These are phyloP conservation scores for Alternaria sp. DNA, from an alignment of 2,329 filamentous ascomycete genomes.

Conservation along the genomic window DNA sequence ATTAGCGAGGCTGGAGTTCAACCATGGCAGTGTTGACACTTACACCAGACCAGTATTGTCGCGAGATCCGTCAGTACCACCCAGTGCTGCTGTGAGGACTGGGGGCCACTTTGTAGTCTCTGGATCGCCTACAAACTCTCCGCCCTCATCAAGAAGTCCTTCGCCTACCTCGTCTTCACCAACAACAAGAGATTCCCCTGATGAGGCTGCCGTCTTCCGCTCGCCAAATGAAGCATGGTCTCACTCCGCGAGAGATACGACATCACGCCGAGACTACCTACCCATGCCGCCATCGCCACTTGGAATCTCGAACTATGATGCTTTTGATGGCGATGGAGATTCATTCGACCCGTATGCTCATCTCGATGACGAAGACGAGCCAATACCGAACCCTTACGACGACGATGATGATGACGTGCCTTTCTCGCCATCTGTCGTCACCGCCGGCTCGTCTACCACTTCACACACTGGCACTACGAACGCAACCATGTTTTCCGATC, in stretches of 20 bases:
- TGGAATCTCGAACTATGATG: slow-evolving; percentile 56
- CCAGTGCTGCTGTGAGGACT: slow-evolving; percentile 21
- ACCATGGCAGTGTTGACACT: slow-evolving; percentile 45
- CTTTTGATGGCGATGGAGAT: slow-evolving; percentile 51
- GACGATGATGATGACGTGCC: slow-evolving; percentile 24
- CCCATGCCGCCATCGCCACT: slow-evolving; percentile 51
- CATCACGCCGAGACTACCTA: slow-evolving; percentile 37
- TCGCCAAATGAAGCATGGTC: slow-evolving; percentile 48
- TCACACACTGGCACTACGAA: slow-evolving; percentile 12
- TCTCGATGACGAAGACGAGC: slow-evolving; percentile 43
- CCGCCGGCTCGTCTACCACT: slow-evolving; percentile 15
- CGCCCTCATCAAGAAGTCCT: slow-evolving; percentile 28
- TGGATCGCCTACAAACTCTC: slow-evolving; percentile 26
- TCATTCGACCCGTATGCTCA: slow-evolving; percentile 40
- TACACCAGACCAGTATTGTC: slow-evolving; percentile 39
- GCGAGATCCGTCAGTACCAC: slow-evolving; percentile 23
- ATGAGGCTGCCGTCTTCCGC: slow-evolving; percentile 21
- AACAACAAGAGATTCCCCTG: slow-evolving; percentile 11
- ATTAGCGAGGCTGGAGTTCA: slow-evolving; percentile 42
- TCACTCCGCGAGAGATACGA: slow-evolving; percentile 26
- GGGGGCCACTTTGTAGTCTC: slow-evolving; percentile 27
- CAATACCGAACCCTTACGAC: slow-evolving; percentile 12
- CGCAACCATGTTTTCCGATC: slow-evolving; percentile 27
- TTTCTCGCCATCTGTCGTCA: slow-evolving; percentile 26
- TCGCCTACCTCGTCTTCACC: slow-evolving; percentile 28